Percentiles rank a stretch among this genome's conserved stretches.
Conservation (phyloP, 148 eudicot genomes). For the Persicaria tinctoria region DNA sequence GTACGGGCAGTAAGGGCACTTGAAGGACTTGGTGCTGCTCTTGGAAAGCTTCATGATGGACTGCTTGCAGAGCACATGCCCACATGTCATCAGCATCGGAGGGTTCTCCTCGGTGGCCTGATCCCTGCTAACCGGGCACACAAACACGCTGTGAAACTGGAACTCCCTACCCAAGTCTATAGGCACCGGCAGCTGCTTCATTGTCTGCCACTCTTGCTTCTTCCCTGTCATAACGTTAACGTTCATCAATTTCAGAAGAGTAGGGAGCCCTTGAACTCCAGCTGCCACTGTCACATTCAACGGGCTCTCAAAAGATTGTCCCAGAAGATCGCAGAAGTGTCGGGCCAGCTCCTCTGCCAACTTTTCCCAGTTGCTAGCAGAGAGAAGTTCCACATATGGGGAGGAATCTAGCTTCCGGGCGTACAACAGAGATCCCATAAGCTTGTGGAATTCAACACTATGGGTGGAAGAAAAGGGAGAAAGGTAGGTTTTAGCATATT, state of each 20-base stretch:
- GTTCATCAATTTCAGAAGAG: slow-evolving; percentile 80
- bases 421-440: slow-evolving; percentile 64
- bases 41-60: slow-evolving; percentile 77
- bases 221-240: slow-evolving; percentile 74
- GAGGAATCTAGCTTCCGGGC: slow-evolving; percentile 69
- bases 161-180: slow-evolving; percentile 64
- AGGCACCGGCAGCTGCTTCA: slow-evolving; percentile 81
- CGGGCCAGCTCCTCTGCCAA: slow-evolving; percentile 49
- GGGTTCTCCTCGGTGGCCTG: slow-evolving; percentile 89
- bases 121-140: slow-evolving; percentile 85
- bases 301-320: slow-evolving; percentile 67
- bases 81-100: slow-evolving; percentile 82
- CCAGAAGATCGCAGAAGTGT: slow-evolving; percentile 59
- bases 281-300: slow-evolving; percentile 67
- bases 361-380: slow-evolving; percentile 52
- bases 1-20: slow-evolving; percentile 85
- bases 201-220: slow-evolving; percentile 76
- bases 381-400: slow-evolving; percentile 59
- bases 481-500: slow-evolving; percentile 49
- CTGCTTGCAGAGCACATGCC: slow-evolving; percentile 83
- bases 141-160: slow-evolving; percentile 79
- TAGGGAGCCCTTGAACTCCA: slow-evolving; percentile 77
- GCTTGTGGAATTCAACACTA: slow-evolving; percentile 56
- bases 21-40: slow-evolving; percentile 67
- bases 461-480: slow-evolving; percentile 45